Evolutionary conservation across 2,329 filamentous ascomycete genomes (phyloP).

Genomic region (Stachybotrys chlorohalonatus): DNA sequence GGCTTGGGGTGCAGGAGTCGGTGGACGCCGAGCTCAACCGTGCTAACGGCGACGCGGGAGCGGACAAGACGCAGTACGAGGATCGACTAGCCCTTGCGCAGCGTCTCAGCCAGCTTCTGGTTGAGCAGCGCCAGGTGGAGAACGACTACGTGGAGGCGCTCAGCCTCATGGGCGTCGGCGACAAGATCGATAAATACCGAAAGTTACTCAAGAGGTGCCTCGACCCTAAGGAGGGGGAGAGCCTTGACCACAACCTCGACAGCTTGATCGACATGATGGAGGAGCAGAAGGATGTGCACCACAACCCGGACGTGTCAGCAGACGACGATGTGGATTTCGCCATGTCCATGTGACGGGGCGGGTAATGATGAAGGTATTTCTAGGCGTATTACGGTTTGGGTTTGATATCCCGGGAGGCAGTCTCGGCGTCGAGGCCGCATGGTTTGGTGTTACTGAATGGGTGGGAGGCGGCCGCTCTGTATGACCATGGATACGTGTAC

Average conservation of each 20-base stretch:
- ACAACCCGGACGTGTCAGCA: constrained; percentile 21
- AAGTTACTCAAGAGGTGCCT: constrained; percentile 60
- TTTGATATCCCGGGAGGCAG: neutral
- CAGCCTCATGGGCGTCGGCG: constrained; percentile 59
- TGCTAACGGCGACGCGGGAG: constrained; percentile 35
- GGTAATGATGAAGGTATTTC: neutral
- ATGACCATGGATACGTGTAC: neutral
- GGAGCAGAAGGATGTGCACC: constrained; percentile 44
- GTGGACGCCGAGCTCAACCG: constrained; percentile 41
- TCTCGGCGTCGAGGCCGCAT: neutral
- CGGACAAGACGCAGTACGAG: constrained; percentile 36
- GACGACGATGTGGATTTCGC: constrained; percentile 20
- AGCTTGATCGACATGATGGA: constrained; percentile 55
- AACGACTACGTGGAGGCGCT: constrained; percentile 60
- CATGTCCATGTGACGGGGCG: constrained; percentile 10
- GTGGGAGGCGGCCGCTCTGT: neutral
- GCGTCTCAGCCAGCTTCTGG: constrained; percentile 46
- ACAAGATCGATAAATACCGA: constrained; percentile 66
- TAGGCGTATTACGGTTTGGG: neutral
- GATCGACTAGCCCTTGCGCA: constrained; percentile 49
- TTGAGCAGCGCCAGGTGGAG: constrained; percentile 54
- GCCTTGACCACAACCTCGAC: constrained; percentile 56
- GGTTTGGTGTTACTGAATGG: neutral
- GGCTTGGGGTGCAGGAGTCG: constrained; percentile 40
- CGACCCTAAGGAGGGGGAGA: constrained; percentile 56